A percentile compares a stretch with the other conserved stretches of the same genome.
These are phyloP conservation scores for Agrocybe praecox DNA, from an alignment of 768 basidiomycete species.

Conservation along the genomic window DNA sequence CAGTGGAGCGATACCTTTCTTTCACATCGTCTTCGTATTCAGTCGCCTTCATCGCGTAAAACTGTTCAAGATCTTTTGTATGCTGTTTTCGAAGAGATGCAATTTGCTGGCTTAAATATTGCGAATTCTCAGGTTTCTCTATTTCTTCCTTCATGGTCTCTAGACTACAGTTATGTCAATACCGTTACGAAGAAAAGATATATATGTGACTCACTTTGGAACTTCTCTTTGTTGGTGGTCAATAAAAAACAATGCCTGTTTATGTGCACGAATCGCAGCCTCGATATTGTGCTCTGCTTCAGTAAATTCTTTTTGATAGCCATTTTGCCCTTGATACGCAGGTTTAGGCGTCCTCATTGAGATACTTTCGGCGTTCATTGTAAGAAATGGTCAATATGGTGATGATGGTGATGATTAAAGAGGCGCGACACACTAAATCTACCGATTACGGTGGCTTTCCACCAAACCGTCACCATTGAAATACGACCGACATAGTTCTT, in stretches of 20 bases:
- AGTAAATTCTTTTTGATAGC: constrained; percentile 10
- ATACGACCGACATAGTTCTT: too few species aligned
- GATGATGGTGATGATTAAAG: not conserved
- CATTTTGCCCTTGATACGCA: constrained; percentile 13
- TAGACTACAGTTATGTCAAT: constrained; percentile 30
- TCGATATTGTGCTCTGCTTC: constrained; percentile 11
- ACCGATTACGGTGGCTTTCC: not conserved
- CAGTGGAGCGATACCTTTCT: not conserved
- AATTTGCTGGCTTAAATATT: constrained; percentile 28
- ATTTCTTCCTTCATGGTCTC: constrained; percentile 37
- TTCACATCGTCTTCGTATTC: not conserved
- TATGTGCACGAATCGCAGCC: constrained; percentile 29
- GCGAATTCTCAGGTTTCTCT: constrained; percentile 27
- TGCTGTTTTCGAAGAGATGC: constrained; percentile 30
- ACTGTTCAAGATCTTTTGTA: constrained; percentile 33
- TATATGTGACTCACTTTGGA: constrained; percentile 46
- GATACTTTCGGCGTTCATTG: constrained; percentile 1
- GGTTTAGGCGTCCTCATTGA: constrained; percentile 6
- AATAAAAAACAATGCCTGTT: constrained; percentile 40
- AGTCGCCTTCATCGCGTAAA: not conserved
- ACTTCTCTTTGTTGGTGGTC: constrained; percentile 38
- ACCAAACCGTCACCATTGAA: not conserved
- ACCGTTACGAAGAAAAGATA: too few species aligned
- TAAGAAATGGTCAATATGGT: not conserved
- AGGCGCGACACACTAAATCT: not conserved